These are phyloP conservation scores for Backusella morwellensis DNA, from an alignment of 192 early-diverging fungal species.

Conservation along the genomic window DNA sequence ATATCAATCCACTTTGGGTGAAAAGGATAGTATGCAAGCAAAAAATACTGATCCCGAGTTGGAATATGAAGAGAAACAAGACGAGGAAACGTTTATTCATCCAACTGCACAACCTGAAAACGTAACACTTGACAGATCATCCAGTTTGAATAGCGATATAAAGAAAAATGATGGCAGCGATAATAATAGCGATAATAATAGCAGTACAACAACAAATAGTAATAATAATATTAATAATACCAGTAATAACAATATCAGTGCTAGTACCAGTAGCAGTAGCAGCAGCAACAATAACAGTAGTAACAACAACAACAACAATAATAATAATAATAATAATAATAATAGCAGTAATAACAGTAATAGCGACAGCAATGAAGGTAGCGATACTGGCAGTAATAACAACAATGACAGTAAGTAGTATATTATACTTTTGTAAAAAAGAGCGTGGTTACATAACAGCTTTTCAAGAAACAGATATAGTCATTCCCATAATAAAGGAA, in stretches of 20 bases:
- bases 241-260: neutral
- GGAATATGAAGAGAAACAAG: conserved; percentile 23
- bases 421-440: neutral
- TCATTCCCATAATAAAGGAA: neutral
- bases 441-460: neutral
- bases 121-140: neutral
- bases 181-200: neutral
- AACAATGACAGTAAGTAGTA: neutral
- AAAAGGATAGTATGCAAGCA: neutral
- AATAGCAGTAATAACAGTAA: neutral
- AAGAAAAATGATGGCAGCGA: neutral
- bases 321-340: neutral
- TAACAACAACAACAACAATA: neutral
- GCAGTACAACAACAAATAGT: neutral
- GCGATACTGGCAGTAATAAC: neutral
- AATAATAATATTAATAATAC: neutral
- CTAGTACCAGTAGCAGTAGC: neutral
- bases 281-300: neutral
- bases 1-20: neutral
- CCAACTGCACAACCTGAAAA: neutral
- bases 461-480: neutral
- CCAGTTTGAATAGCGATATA: neutral
- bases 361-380: neutral
- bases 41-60: conserved; percentile 15
- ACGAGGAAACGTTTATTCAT: neutral